phyloP scores from a whole-genome alignment of 2,329 filamentous ascomycete species.

The Ceratocystis cacaofunesta region DNA sequence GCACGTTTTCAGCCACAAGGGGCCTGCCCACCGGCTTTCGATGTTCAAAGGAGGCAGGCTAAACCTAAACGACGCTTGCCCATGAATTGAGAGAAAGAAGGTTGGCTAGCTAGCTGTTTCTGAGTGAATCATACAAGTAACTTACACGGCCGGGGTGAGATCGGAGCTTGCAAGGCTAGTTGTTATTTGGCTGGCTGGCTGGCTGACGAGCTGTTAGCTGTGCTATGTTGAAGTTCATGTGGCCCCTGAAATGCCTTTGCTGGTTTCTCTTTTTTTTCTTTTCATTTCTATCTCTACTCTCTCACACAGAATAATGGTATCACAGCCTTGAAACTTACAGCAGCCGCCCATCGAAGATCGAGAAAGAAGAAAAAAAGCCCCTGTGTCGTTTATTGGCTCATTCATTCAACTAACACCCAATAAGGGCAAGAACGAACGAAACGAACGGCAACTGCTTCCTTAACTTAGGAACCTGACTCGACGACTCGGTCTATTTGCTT shows the following conservation, averaged over 20 bases:
- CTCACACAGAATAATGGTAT: no score
- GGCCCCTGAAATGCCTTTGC: neutral
- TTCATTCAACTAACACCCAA: neutral
- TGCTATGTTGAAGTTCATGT: neutral
- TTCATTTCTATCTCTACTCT: neutral
- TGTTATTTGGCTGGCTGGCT: no score
- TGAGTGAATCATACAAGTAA: neutral
- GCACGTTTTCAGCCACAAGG: slow-evolving; percentile 2
- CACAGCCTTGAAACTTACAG: no score
- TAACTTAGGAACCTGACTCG: neutral
- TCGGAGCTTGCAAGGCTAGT: neutral
- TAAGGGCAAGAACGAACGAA: neutral
- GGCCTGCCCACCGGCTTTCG: neutral
- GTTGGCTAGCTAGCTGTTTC: slow-evolving; percentile 1
- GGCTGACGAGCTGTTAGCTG: no score
- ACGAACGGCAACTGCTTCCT: neutral
- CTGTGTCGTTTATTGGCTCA: neutral
- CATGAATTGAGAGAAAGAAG: neutral
- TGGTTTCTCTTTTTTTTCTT: neutral
- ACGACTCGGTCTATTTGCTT: neutral
- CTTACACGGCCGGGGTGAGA: neutral
- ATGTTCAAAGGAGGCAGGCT: neutral
- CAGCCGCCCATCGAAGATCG: no score
- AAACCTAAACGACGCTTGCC: slow-evolving; percentile 4
- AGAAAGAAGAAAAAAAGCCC: neutral